Evolutionary conservation across 192 early-diverging fungal species (phyloP).

Genomic region (Dissophora globulifera): DNA sequence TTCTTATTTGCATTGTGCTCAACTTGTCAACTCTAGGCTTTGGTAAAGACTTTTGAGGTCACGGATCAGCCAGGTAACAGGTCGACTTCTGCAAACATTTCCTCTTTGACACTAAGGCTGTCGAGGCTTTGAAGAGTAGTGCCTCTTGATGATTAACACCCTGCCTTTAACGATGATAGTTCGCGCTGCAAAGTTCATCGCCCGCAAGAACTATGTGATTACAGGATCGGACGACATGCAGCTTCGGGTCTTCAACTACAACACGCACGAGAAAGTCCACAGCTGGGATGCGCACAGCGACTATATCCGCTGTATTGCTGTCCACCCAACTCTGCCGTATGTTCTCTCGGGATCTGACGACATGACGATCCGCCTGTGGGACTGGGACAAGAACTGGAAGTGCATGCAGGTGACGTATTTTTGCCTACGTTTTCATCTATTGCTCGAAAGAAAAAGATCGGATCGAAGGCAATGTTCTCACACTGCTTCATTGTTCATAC

Average conservation of each 20-base stretch:
- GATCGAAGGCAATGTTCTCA: too few species aligned
- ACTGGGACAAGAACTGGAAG: conserved; percentile 99
- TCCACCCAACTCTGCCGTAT: conserved; percentile 94
- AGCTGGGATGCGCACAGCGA: conserved; percentile 97
- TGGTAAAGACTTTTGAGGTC: conserved; percentile 98
- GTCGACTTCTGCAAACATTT: too few species aligned
- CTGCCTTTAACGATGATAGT: conserved; percentile 64
- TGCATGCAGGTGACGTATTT: conserved; percentile 79
- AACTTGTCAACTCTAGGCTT: conserved; percentile 62
- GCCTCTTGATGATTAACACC: background rate
- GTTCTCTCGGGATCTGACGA: conserved; percentile 97
- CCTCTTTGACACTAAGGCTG: too few species aligned
- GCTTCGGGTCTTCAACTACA: conserved; percentile 99
- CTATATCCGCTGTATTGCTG: conserved; percentile 96
- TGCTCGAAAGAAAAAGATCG: too few species aligned
- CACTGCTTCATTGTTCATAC: too few species aligned
- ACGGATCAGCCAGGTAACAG: conserved; percentile 90
- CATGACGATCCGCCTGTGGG: conserved; percentile 98
- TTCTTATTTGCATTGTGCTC: too few species aligned
- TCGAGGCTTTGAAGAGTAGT: too few species aligned
- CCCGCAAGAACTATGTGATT: conserved; percentile 97
- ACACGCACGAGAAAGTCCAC: conserved; percentile 97
- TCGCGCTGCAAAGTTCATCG: conserved; percentile 96
- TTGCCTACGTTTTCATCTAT: background rate
- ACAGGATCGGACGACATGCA: conserved; percentile 99